Base-by-base conservation (phyloP, 805 yeast species). In the Saccharomycopsis babjevae region DNA sequence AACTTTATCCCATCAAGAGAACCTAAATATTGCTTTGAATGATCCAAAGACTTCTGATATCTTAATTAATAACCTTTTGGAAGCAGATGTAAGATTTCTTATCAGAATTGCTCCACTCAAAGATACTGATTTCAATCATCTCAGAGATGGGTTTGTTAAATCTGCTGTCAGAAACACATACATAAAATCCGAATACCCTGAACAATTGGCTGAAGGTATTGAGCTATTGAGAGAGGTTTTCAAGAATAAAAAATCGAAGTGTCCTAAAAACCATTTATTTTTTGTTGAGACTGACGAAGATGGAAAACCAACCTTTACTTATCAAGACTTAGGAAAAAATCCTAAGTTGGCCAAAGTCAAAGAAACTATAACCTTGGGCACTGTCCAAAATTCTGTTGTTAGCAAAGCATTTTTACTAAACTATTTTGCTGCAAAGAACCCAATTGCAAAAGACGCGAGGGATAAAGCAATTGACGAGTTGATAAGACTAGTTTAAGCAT, bases 91-190 rank as follows among this genome's bases (percentile, higher is more conserved):
- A 40, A 79, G 83, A 61, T 79, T 90, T 66, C 76, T 84, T 54
- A 85, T 91, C 30, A 78, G 96, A 64, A 85, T 93, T 62, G 84
- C 87, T 11, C 97, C 99, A 0, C 84, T 86, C 18, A 82, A 97
- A 69, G 90, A 88, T 71, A 93, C 98, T 0, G 97, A 93, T 73
- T 91, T 88, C 73, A 83, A 84, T 64, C 98, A 94, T 70, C 73
- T 93, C 68, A 82, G 88, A 66, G 98, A 94, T 69, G 98, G 98
- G 0, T 81, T 94, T 63, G 81, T 90, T 57, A 86, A 92, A 70
- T 83, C 96, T 13, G 57, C 61, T 42, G 60, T 64, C n/a, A 50
- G 66, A 52, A 64, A 62, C 52, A 50, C 58, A n/a, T 56, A 38
- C 30, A 43, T 57, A 10, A 64, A 62, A 36, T 18, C 52, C 8